Conservation (phyloP, 2,329 filamentous ascomycete species). For the Thielaviopsis euricoi region DNA sequence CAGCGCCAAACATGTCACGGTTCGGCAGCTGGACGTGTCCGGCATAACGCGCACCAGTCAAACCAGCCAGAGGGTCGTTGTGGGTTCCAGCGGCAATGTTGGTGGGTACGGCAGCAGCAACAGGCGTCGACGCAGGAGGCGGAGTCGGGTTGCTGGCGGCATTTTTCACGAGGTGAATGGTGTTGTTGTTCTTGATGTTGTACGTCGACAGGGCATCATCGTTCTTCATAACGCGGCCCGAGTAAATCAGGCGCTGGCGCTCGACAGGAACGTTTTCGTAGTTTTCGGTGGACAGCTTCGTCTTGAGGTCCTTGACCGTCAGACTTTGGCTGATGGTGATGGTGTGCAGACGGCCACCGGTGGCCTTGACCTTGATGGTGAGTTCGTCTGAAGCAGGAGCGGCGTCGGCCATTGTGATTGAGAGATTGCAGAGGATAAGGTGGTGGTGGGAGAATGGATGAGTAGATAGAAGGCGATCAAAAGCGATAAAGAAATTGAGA, state of each 20-base stretch:
- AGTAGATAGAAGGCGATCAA: no score
- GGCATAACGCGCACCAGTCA: slow-evolving; percentile 87
- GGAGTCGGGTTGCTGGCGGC: slow-evolving; percentile 64
- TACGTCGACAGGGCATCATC: slow-evolving; percentile 68
- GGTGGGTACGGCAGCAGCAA: slow-evolving; percentile 36
- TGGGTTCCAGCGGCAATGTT: slow-evolving; percentile 72
- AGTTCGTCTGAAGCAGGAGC: slow-evolving; percentile 53
- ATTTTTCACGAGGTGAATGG: slow-evolving; percentile 90
- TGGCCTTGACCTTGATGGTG: slow-evolving; percentile 96
- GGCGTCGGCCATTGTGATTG: slow-evolving; percentile 50
- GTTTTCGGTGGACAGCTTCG: slow-evolving; percentile 64
- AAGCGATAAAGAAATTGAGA: no score
- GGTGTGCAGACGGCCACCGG: slow-evolving; percentile 70
- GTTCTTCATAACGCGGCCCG: slow-evolving; percentile 91
- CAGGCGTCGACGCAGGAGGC: slow-evolving; percentile 23
- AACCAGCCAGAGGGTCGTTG: slow-evolving; percentile 75
- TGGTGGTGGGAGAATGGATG: background rate
- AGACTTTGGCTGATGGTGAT: slow-evolving; percentile 65
- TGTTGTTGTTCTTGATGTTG: slow-evolving; percentile 94
- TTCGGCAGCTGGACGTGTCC: slow-evolving; percentile 81
- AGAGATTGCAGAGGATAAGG: slow-evolving; percentile 11
- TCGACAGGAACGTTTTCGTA: slow-evolving; percentile 77
- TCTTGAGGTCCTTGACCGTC: slow-evolving; percentile 74
- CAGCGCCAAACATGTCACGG: slow-evolving; percentile 77
- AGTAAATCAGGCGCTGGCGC: slow-evolving; percentile 91